phyloP scores from a whole-genome alignment of 805 yeast species.

The Pichia nanzhaoensis region DNA sequence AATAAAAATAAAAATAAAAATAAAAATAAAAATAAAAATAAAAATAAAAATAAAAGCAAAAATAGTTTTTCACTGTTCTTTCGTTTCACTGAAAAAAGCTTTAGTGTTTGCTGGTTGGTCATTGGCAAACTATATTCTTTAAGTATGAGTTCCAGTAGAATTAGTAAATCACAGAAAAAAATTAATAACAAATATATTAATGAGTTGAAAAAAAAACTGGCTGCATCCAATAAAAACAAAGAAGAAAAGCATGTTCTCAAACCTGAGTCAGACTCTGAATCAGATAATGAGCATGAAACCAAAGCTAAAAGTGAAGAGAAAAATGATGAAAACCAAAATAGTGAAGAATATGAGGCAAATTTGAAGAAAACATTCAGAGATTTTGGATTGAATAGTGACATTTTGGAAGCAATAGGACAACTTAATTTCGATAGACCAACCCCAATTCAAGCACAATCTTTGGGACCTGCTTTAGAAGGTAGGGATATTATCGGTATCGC shows the following conservation, averaged over 20 bases:
- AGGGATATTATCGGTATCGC: conserved; percentile 94
- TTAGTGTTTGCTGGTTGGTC: too few species aligned
- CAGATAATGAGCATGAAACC: conserved; percentile 15
- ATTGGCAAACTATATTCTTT: too few species aligned
- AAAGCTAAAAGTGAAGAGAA: conserved; percentile 11
- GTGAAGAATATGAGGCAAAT: conserved; percentile 11
- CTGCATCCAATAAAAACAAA: conserved; percentile 11
- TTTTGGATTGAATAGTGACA: conserved; percentile 65
- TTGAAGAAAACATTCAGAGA: conserved; percentile 37
- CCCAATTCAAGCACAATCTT: conserved; percentile 86
- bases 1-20: not conserved
- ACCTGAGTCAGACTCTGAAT: conserved; percentile 18
- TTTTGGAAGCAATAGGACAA: conserved; percentile 69
- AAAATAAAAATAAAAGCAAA: not conserved
- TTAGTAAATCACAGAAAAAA: conserved; percentile 12
- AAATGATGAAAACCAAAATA: conserved; percentile 6
- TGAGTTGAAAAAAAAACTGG: conserved; percentile 26
- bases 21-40: not conserved
- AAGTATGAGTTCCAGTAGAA: conserved; percentile 3
- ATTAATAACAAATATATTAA: conserved; percentile 20
- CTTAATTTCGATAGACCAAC: conserved; percentile 80
- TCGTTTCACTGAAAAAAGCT: not conserved
- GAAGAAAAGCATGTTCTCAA: conserved; percentile 25
- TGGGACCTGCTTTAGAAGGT: conserved; percentile 86
- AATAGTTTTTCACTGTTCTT: not conserved